Evolutionary conservation across 2,329 filamentous ascomycete genomes (phyloP), one percentile per base, ranked within the genome.

Genomic region (Colletotrichum liriopes): DNA sequence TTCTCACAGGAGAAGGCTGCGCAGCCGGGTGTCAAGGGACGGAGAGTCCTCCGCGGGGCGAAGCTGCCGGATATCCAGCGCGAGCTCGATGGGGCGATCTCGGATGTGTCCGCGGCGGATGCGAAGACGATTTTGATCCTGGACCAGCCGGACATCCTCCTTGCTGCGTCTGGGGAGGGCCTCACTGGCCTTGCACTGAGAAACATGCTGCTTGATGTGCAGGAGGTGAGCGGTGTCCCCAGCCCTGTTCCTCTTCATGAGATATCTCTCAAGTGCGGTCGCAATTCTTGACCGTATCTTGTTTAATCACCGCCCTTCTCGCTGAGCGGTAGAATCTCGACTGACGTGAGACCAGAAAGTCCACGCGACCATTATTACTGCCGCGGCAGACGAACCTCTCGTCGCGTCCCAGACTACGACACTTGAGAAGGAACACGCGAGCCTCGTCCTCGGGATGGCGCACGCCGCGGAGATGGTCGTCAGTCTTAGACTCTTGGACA

Each of bases 401-500:
- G 83, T 95, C 63, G 87, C 88, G 39, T 79, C 82, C 32, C 89
- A 89, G 75, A 80, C 84, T 23, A 93, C 93, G 14, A 87, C 88
- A 2, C 81, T 97, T 52, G 94, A 96, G 79, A 88, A 86, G 59
- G 88, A 92, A 71, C 91, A 94, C 76, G 90, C 93, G 1, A 87
- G 91, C n/a, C 89, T 98, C 71, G 83, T 93, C 26, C 85, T 95
- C 45, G 89, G 89, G 7, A 82, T 93, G 74, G 93, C 93, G n/a
- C 94, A 98, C 79, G 88, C 90, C 76, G 94, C 95, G 11, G 84
- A 89, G n/a, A 85, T 89, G 74, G 87, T 96, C 4, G 82, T 97
- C 77, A 90, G 93, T 73, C 84, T 96, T 70, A 87, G 95, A 64
- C 87, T 92, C 78, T 82, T 98, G 73, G 95, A 97, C 78, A 97